phyloP scores from a whole-genome alignment of 2,329 filamentous ascomycete genomes.

The Thelonectria olida region DNA sequence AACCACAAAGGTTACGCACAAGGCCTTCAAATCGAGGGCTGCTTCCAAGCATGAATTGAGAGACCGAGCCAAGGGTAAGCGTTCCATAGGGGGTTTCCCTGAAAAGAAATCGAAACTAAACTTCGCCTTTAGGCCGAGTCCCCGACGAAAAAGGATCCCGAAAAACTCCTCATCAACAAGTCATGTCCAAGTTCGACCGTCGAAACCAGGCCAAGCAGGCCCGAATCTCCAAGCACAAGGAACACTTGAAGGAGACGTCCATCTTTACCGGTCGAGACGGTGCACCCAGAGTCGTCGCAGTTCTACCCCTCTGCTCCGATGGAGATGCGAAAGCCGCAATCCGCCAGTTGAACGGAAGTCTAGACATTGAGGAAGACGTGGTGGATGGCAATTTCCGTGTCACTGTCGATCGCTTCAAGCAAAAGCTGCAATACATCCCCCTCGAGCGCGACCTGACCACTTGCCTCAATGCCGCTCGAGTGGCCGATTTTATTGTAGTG shows the following conservation, averaged over 20 bases:
- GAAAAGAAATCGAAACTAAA: background rate
- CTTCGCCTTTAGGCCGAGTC: conserved; percentile 72
- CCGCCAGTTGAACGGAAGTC: conserved; percentile 75
- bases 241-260: conserved; percentile 80
- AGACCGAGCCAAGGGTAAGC: conserved; percentile 81
- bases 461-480: conserved; percentile 84
- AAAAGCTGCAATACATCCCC: conserved; percentile 88
- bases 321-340: conserved; percentile 75
- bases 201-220: conserved; percentile 95
- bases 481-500: conserved; percentile 91
- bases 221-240: conserved; percentile 82
- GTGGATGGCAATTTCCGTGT: conserved; percentile 70
- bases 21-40: conserved; percentile 92
- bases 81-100: background rate
- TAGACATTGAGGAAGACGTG: conserved; percentile 78
- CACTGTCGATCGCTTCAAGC: conserved; percentile 89
- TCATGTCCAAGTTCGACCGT: conserved; percentile 97
- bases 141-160: conserved; percentile 76
- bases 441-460: conserved; percentile 77
- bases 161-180: conserved; percentile 92
- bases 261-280: conserved; percentile 89
- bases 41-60: conserved; percentile 88
- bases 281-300: conserved; percentile 86
- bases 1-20: conserved; percentile 89
- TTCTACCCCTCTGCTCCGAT: conserved; percentile 84